Conservation (phyloP, 2,329 filamentous ascomycete species). For the Basipetospora chlamydospora region DNA sequence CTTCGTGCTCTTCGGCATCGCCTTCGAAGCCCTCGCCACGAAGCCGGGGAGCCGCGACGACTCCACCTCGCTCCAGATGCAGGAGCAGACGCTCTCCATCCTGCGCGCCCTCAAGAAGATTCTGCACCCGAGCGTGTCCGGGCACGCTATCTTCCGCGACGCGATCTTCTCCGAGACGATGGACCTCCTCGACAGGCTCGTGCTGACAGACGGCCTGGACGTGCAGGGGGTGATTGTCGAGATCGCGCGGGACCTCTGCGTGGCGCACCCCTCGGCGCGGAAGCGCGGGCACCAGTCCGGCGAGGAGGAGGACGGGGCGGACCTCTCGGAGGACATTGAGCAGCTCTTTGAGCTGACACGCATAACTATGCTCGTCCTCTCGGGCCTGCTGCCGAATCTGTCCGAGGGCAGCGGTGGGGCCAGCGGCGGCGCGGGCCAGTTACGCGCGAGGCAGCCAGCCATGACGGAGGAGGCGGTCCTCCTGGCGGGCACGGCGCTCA, state of each 20-base stretch:
- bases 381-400: conserved; percentile 73
- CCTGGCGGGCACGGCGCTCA: conserved; percentile 65
- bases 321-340: conserved; percentile 91
- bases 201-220: conserved; percentile 76
- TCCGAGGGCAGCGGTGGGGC: conserved; percentile 45
- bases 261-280: conserved; percentile 81
- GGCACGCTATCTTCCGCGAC: conserved; percentile 91
- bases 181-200: conserved; percentile 83
- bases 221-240: conserved; percentile 89
- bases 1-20: conserved; percentile 92
- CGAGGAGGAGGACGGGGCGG: conserved; percentile 53
- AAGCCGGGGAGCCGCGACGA: conserved; percentile 39
- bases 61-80: conserved; percentile 51
- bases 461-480: conserved; percentile 78
- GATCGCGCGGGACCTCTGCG: conserved; percentile 77
- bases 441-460: too few species aligned
- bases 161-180: conserved; percentile 95
- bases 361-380: conserved; percentile 86
- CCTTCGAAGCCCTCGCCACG: conserved; percentile 87
- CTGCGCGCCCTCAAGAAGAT: conserved; percentile 90
- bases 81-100: conserved; percentile 75
- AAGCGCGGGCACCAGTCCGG: conserved; percentile 32
- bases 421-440: neutral
- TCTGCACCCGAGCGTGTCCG: conserved; percentile 81
- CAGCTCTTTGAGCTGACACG: conserved; percentile 93